Evolutionary conservation across 306 rosid genomes (phyloP), one percentile per base, ranked within the genome.

Genomic region (Pyrus communis): DNA sequence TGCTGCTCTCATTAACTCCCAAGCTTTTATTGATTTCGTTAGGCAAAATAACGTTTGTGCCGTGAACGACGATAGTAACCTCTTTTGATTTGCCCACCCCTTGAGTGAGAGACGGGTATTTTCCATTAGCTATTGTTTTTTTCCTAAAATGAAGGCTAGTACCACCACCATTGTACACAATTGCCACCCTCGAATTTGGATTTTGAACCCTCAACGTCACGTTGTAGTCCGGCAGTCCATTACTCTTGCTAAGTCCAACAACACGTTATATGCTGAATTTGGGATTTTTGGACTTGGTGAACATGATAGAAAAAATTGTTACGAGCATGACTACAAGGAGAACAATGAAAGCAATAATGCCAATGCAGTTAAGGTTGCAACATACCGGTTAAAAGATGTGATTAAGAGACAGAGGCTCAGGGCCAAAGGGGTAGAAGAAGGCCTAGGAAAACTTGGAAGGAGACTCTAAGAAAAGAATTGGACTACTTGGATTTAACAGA

Each of bases 111-210:
- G 55, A 8, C 0, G 89, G 92, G 84, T 80, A 88, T 1, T 45
- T 58, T 11, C 82, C 88, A 0, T 31, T 33, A 1, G 86, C 97
- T 25, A 92, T 75, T 33, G 79, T 15, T 49, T 15, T 23, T 35
- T 60, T n/a, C 68, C 46, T 76, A 2, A 77, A 84, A 17, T 80
- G 76, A 19, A 92, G 88, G 35, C 75, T 78, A n/a, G 81, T 81
- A 0, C 1, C 42, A 4, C 91, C 91, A 30, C 86, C 85, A n/a
- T 81, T 78, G 58, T 84, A 90, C n/a, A 40, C 45, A 23, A 90
- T 71, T 27, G 68, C 84, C 45, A 78, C 64, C 0, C 22, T 68
- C 0, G 74, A 35, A 52, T 90, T 87, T 1, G 83, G 52, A 58
- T 90, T 92, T 2, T 60, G 14, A 18, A 65, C 78, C 25, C 78